These are phyloP conservation scores for Adansonia digitata DNA, from an alignment of 345 rosid species.

Conservation along the genomic window DNA sequence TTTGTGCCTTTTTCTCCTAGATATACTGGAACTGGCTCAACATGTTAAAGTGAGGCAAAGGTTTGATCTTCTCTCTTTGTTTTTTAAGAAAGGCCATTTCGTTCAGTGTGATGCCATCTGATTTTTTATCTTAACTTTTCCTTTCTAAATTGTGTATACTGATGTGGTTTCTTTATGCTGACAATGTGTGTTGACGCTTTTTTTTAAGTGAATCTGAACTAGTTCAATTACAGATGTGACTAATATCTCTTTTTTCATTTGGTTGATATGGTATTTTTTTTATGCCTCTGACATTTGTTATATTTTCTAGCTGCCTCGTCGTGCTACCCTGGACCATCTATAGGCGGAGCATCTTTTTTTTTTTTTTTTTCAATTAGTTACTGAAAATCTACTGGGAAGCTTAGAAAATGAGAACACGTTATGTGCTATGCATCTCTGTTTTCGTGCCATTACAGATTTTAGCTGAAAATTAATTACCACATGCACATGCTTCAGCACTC, in stretches of 20 bases:
- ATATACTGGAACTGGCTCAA: conserved; percentile 75
- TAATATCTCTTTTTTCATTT: not conserved
- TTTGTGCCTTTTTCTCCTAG: conserved; percentile 27
- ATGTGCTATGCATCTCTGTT: not conserved
- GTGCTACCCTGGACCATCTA: not conserved
- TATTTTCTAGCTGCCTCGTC: not conserved
- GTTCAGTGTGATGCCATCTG: not conserved
- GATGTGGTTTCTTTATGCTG: not conserved
- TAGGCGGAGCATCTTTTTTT: not conserved
- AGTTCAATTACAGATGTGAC: not conserved
- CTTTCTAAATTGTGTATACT: not conserved
- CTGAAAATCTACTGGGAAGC: not conserved
- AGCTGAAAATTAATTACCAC: not conserved
- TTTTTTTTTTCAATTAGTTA: not conserved
- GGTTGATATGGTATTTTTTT: not conserved
- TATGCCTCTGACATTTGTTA: not conserved
- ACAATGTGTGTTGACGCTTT: not conserved
- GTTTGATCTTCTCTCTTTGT: conserved; percentile 34
- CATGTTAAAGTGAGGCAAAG: conserved; percentile 89
- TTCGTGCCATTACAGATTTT: not conserved
- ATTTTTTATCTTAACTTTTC: not conserved
- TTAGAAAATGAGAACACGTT: not conserved
- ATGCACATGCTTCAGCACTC: not conserved
- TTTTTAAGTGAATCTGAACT: not conserved
- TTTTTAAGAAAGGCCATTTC: not conserved